Evolutionary conservation across 768 basidiomycete genomes (phyloP), one percentile per base, ranked within the genome.

Genomic region (Collybia nuda): DNA sequence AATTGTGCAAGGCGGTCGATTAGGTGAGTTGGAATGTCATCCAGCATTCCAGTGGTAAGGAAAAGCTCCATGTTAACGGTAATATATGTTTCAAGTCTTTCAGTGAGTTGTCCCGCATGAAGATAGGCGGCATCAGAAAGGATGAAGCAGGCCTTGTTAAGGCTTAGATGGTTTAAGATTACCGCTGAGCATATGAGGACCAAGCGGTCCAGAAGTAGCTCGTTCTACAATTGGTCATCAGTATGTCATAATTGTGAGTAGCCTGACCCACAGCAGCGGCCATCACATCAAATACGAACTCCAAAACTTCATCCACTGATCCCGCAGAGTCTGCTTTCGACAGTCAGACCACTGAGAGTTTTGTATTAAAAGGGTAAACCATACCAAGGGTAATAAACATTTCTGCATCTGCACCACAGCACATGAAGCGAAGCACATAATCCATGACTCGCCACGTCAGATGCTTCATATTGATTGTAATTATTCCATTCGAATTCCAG

Each of bases 271-370:
- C 93, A 29, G 94, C 92, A 15, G 83, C 86, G 29, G 86, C 85
- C 67, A 97, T 81, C 14, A 98, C 85, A 18, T 86, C 82, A 54
- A 97, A 93, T 69, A 93, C 80, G 56, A 94, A 91, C 53, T 93
- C 88, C 50, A 98, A 66, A 24, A 92, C 72, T 29, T 88, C 84
- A 49, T 98, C 93, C 5, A 84, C 69, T 1, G 79, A 80, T 21
- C 79, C 59, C 2, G 79, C 68, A 59, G 83, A 87, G 44, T 87
- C 88, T 88, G 60, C 14, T 39, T 44, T 38, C 26, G 11, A 32
- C 24, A 22, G 11, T 41, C 4, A 42, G 29, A 7, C 24, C 14
- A 19, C 12, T 2, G 18, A 14, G 14, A 32, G 32, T 14, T 14
- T 9, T 9, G 40, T 24, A 7, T 1, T 11, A 6, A 9, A 22